Evolutionary conservation across 1,139 yeast species (phyloP), one percentile per base, ranked within the genome.

Genomic region (Magnusiomyces paraingens): DNA sequence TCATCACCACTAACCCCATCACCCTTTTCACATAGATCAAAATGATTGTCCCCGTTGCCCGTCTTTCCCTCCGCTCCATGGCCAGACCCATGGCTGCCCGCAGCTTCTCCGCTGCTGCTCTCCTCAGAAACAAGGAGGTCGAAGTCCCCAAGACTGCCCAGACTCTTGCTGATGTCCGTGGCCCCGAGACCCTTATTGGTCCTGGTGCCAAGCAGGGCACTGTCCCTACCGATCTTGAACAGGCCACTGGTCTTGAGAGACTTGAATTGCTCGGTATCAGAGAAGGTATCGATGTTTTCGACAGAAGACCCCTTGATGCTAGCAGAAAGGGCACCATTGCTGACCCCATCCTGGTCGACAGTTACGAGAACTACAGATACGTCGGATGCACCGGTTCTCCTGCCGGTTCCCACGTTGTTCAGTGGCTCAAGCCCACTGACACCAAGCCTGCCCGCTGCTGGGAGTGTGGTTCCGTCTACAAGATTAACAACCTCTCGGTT

Each of bases 241-340:
- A 91, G 77, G 91, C 97, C 66, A 94, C 99, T 55, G 99, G 99
- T 86, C 80, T 93, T 70, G 98, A 87, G 75, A 90, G 99, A 83
- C 81, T 90, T 66, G 99, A 93, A 80, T 73, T 87, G 67, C 82
- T 93, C 69, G 97, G 95, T 78, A 87, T 90, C 76, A 76, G 86
- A 72, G 96, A 90, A 75, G 99, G 99, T 80, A 80, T 93, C 63
- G 98, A 93, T 68, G 82, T 93, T 62, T 93, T 91, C 79, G 98
- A 93, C 79, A 78, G 83, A 72, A 85, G 85, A 73, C 93, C 95
- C 66, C 83, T 94, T 68, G 88, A 88, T 61, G 75, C 90, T 61
- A 85, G 90, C 69, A 89, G 97, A 76, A 80, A 73, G 61, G 99
- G 99, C 70, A 89, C 98, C 65, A 76, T 87, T 74, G 78, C 67